Conservation (phyloP, 2,329 filamentous ascomycete genomes). For the Penicillium sp. region DNA sequence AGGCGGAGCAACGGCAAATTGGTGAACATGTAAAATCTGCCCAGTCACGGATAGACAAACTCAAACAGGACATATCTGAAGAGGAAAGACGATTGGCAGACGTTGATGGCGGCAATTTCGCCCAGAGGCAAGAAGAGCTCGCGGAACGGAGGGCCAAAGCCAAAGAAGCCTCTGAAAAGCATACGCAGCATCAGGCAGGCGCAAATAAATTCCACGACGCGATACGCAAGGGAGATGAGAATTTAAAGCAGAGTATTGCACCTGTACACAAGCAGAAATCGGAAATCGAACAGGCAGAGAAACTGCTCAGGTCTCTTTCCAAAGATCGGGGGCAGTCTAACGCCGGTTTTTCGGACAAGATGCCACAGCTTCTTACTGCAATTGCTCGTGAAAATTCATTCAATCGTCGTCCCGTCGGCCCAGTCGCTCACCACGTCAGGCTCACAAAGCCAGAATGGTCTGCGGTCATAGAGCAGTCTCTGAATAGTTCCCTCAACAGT, state of each 20-base stretch:
- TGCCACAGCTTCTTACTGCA: conserved; percentile 61
- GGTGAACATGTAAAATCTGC: conserved; percentile 54
- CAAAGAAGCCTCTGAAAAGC: conserved; percentile 41
- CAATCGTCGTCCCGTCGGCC: conserved; percentile 70
- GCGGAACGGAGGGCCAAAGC: conserved; percentile 54
- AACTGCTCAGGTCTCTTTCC: conserved; percentile 50
- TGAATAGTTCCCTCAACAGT: conserved; percentile 66
- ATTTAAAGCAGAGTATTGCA: conserved; percentile 20
- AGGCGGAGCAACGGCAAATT: conserved; percentile 64
- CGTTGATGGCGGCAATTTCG: conserved; percentile 66
- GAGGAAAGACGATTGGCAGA: conserved; percentile 58
- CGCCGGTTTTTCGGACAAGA: conserved; percentile 60
- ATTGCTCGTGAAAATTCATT: conserved; percentile 70
- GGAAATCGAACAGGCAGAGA: conserved; percentile 54
- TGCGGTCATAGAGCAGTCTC: conserved; percentile 69
- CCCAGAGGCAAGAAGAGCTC: conserved; percentile 57
- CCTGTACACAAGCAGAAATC: conserved; percentile 43
- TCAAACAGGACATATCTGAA: conserved; percentile 44
- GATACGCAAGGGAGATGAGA: conserved; percentile 31
- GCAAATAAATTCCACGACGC: conserved; percentile 33
- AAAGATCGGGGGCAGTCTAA: conserved; percentile 57
- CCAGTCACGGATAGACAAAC: conserved; percentile 39
- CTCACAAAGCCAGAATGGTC: conserved; percentile 79
- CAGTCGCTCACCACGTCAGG: conserved; percentile 73
- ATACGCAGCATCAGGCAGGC: conserved; percentile 40